Conservation (phyloP, 1,284 basidiomycete genomes). For the Papiliotrema nemorosa region DNA sequence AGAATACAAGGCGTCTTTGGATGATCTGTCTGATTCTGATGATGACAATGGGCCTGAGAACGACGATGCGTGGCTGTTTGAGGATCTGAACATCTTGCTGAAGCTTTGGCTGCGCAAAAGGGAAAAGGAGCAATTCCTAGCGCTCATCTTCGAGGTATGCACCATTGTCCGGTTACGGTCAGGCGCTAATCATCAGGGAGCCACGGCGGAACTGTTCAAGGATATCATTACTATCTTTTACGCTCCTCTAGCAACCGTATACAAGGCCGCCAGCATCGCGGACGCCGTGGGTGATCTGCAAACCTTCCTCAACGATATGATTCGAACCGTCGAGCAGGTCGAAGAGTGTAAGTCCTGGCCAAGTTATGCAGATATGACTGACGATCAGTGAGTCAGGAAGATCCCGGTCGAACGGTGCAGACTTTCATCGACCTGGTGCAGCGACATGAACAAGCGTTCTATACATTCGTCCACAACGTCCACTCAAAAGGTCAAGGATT, state of each 20-base stretch:
- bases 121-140: conserved; percentile 90
- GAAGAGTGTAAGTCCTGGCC: conserved; percentile 69
- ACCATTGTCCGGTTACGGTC: background rate
- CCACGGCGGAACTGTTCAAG: conserved; percentile 90
- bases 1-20: conserved; percentile 63
- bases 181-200: conserved; percentile 59
- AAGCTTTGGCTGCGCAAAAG: conserved; percentile 73
- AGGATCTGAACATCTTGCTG: conserved; percentile 77
- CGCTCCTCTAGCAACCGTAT: conserved; percentile 94
- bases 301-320: conserved; percentile 92
- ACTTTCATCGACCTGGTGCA: conserved; percentile 90
- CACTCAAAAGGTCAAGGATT: conserved; percentile 94
- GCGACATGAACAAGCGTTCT: conserved; percentile 93
- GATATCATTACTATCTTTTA: conserved; percentile 99
- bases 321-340: conserved; percentile 85
- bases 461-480: conserved; percentile 96
- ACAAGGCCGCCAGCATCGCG: conserved; percentile 93
- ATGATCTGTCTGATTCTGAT: conserved; percentile 71
- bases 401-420: conserved; percentile 83
- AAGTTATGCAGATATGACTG: background rate
- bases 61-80: conserved; percentile 91
- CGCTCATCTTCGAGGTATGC: conserved; percentile 86
- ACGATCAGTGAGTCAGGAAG: conserved; percentile 67
- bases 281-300: conserved; percentile 91
- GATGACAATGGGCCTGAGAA: conserved; percentile 87